A percentile compares a stretch with the other conserved stretches of the same genome.
Evolutionary conservation across 1,139 yeast genomes (phyloP).

Genomic region (Blastobotrys elegans): DNA sequence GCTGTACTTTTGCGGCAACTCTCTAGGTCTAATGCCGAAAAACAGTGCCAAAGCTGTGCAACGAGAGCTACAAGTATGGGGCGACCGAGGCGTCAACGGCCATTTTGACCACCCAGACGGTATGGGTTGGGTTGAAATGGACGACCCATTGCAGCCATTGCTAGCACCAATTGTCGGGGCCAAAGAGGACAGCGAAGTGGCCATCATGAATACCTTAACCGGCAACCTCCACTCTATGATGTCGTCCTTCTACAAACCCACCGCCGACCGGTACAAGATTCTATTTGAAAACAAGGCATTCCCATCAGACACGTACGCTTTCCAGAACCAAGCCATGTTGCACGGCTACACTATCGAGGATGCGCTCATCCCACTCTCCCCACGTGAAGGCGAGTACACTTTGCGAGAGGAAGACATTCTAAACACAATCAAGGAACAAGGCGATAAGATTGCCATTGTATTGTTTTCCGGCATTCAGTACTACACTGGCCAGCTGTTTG

Average conservation of each 20-base stretch:
- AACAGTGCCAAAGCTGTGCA: constrained; percentile 52
- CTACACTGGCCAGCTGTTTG: constrained; percentile 85
- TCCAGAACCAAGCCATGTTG: constrained; percentile 63
- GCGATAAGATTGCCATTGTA: constrained; percentile 65
- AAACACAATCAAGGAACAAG: constrained; percentile 48
- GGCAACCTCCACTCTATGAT: constrained; percentile 72
- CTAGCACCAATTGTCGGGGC: constrained; percentile 78
- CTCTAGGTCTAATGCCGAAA: constrained; percentile 84
- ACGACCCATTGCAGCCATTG: constrained; percentile 64
- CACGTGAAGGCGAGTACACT: constrained; percentile 51
- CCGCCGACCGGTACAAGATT: constrained; percentile 56
- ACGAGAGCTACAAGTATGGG: constrained; percentile 78
- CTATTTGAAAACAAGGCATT: constrained; percentile 82
- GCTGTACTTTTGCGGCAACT: constrained; percentile 81
- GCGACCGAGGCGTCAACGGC: constrained; percentile 70
- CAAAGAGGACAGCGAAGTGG: constrained; percentile 57
- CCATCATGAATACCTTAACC: constrained; percentile 83
- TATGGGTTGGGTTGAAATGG: constrained; percentile 75
- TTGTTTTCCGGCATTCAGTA: constrained; percentile 87
- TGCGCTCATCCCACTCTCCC: constrained; percentile 59
- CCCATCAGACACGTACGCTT: constrained; percentile 89
- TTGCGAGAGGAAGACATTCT: constrained; percentile 62
- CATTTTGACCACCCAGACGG: constrained; percentile 61
- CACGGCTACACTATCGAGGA: constrained; percentile 54
- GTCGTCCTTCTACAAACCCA: constrained; percentile 69